Evolutionary conservation across 2,329 filamentous ascomycete species (phyloP).

Genomic region (Phaeomoniella chlamydospora): DNA sequence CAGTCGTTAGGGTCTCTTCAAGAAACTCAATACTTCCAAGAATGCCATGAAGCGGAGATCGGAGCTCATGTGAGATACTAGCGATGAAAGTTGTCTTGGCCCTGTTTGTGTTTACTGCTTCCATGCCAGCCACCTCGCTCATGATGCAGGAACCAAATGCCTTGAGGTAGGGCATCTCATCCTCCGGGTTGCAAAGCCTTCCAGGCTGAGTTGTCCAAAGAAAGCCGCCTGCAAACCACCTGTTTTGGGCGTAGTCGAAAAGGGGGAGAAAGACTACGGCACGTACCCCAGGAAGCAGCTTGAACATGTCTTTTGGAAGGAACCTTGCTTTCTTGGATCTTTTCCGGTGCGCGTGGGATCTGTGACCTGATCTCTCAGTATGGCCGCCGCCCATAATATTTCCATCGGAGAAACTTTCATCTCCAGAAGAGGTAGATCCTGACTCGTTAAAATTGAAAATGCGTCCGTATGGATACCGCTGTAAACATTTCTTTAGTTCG

Average conservation of each 20-base stretch:
- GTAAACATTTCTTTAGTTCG: slow-evolving; percentile 26
- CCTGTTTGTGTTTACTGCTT: slow-evolving; percentile 25
- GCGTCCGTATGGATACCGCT: slow-evolving; percentile 30
- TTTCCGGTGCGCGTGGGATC: not conserved
- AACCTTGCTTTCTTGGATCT: slow-evolving; percentile 1
- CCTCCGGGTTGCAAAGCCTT: slow-evolving; percentile 17
- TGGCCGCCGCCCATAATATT: slow-evolving; percentile 8
- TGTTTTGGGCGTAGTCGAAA: slow-evolving; percentile 32
- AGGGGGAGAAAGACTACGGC: slow-evolving; percentile 31
- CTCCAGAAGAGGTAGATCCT: slow-evolving; percentile 14
- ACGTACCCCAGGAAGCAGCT: slow-evolving; percentile 8
- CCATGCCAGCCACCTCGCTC: slow-evolving; percentile 26
- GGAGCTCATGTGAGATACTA: slow-evolving; percentile 28
- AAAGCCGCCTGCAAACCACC: slow-evolving; percentile 31
- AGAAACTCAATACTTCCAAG: slow-evolving; percentile 26
- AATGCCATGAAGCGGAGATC: slow-evolving; percentile 27
- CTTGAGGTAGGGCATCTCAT: slow-evolving; percentile 23
- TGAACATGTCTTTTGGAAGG: slow-evolving; percentile 6
- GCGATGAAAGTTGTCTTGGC: slow-evolving; percentile 29
- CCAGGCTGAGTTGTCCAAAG: slow-evolving; percentile 24
- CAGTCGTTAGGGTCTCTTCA: slow-evolving; percentile 20
- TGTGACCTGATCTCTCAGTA: not conserved
- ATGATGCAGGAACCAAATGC: slow-evolving; percentile 27
- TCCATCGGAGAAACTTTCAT: slow-evolving; percentile 12
- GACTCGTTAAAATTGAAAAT: slow-evolving; percentile 30